These are phyloP conservation scores for Cyclostephanos invisitatus DNA, from an alignment of 108 stramenopile species.

Conservation along the genomic window DNA sequence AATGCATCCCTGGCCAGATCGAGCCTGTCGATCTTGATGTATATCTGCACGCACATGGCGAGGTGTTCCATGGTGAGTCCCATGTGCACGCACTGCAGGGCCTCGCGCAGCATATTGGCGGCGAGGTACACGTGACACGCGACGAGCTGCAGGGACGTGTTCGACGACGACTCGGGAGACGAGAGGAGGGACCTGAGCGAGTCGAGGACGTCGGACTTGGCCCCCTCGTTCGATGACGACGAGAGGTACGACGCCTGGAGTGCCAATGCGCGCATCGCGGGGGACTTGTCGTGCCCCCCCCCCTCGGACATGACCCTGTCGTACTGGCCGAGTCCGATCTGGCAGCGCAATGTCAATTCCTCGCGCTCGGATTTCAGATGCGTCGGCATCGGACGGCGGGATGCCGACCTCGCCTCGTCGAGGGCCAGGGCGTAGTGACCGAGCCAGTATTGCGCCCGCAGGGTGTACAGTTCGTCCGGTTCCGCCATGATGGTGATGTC, in stretches of 20 bases:
- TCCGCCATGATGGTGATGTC: slow-evolving; percentile 79
- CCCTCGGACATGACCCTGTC: slow-evolving; percentile 78
- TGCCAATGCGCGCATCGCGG: slow-evolving; percentile 71
- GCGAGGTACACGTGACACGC: slow-evolving; percentile 87
- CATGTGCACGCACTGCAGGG: slow-evolving; percentile 85
- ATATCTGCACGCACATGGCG: slow-evolving; percentile 85
- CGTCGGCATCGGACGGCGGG: slow-evolving; percentile 77
- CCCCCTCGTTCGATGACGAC: slow-evolving; percentile 25
- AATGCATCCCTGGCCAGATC: slow-evolving; percentile 87
- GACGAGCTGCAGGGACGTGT: slow-evolving; percentile 82
- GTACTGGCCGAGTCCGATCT: slow-evolving; percentile 85
- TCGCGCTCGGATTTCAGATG: slow-evolving; percentile 88
- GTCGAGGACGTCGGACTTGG: slow-evolving; percentile 38
- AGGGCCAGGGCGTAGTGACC: slow-evolving; percentile 91
- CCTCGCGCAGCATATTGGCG: slow-evolving; percentile 86
- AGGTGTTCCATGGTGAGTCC: slow-evolving; percentile 91
- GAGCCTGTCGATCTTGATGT: slow-evolving; percentile 91
- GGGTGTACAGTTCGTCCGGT: slow-evolving; percentile 98
- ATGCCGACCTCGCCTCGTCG: slow-evolving; percentile 78
- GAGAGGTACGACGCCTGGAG: slow-evolving; percentile 73
- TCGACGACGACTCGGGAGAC: slow-evolving; percentile 44
- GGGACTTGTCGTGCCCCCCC: slow-evolving; percentile 42
- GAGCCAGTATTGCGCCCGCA: slow-evolving; percentile 96
- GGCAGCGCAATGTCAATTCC: slow-evolving; percentile 85
- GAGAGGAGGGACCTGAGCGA: slow-evolving; percentile 53